Evolutionary conservation across 257 asterid species (phyloP).

Genomic region (Primulina huaijiensis): DNA sequence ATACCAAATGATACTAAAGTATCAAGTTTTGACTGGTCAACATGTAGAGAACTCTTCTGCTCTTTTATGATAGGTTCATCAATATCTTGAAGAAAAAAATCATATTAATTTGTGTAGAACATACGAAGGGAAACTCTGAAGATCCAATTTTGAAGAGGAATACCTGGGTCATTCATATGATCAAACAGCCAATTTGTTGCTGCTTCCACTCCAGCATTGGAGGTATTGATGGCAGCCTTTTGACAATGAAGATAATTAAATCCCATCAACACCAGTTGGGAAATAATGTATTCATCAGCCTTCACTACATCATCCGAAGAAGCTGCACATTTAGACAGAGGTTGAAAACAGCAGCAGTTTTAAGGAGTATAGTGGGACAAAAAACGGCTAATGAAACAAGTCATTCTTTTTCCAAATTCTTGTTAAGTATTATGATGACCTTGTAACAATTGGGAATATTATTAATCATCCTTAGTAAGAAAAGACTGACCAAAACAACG

Average conservation of each 20-base stretch:
- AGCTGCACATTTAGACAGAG: constrained; percentile 39
- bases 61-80: constrained; percentile 62
- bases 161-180: constrained; percentile 92
- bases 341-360: constrained; percentile 14
- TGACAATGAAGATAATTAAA: constrained; percentile 77
- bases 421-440: constrained; percentile 1
- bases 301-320: constrained; percentile 37
- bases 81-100: constrained; percentile 47
- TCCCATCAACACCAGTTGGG: constrained; percentile 87
- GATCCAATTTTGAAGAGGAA: constrained; percentile 20
- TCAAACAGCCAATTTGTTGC: constrained; percentile 87
- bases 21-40: constrained; percentile 74
- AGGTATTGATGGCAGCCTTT: constrained; percentile 86
- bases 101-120: constrained; percentile 19
- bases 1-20: constrained; percentile 83
- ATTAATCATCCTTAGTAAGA: neutral
- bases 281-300: constrained; percentile 67
- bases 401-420: neutral
- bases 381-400: neutral
- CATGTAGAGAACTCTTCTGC: constrained; percentile 33
- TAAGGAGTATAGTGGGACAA: neutral
- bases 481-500: neutral
- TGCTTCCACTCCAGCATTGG: constrained; percentile 74
- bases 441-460: constrained; percentile 10
- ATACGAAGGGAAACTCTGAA: constrained; percentile 17